Percentiles rank a stretch among this genome's conserved stretches.
phyloP scores from a whole-genome alignment of 2,329 filamentous ascomycete species.

The Fonsecaea pedrosoi region DNA sequence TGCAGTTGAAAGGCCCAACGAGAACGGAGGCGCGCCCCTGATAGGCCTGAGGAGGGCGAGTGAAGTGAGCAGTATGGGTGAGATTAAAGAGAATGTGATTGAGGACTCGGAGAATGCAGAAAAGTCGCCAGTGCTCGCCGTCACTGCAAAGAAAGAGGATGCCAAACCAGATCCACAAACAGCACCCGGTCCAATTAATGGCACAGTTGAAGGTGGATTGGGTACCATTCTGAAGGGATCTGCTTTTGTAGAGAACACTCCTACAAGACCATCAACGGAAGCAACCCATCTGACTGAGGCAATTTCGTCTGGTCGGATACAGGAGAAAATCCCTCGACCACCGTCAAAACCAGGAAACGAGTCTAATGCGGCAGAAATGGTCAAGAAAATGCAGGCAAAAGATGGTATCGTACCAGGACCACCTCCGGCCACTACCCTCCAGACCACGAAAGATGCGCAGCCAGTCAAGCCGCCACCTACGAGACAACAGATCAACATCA shows the following conservation, averaged over 20 bases:
- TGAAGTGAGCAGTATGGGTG: conserved; percentile 42
- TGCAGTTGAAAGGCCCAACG: conserved; percentile 65
- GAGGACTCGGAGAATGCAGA: conserved; percentile 19
- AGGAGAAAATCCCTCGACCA: conserved; percentile 25
- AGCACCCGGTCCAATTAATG: conserved; percentile 6
- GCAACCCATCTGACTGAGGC: conserved; percentile 22
- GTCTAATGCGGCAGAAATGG: conserved; percentile 29
- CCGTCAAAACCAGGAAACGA: conserved; percentile 28
- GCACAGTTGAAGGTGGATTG: conserved; percentile 29
- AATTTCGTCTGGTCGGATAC: conserved; percentile 21
- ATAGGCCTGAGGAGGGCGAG: conserved; percentile 52
- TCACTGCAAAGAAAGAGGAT: conserved; percentile 37
- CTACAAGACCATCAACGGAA: conserved; percentile 23
- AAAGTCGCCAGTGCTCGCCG: conserved; percentile 44
- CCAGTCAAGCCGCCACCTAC: conserved; percentile 32
- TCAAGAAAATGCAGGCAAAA: conserved; percentile 26
- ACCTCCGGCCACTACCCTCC: conserved; percentile 27
- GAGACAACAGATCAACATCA: conserved; percentile 29
- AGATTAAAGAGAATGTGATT: conserved; percentile 38
- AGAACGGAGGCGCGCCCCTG: conserved; percentile 46
- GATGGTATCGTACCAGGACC: conserved; percentile 25
- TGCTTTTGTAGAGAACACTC: conserved; percentile 40
- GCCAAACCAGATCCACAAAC: conserved; percentile 1
- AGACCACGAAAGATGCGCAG: conserved; percentile 32
- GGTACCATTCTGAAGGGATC: conserved; percentile 45